Evolutionary conservation across 371 early-diverging fungal species (phyloP).

Genomic region (Nosema muscidifuracis): DNA sequence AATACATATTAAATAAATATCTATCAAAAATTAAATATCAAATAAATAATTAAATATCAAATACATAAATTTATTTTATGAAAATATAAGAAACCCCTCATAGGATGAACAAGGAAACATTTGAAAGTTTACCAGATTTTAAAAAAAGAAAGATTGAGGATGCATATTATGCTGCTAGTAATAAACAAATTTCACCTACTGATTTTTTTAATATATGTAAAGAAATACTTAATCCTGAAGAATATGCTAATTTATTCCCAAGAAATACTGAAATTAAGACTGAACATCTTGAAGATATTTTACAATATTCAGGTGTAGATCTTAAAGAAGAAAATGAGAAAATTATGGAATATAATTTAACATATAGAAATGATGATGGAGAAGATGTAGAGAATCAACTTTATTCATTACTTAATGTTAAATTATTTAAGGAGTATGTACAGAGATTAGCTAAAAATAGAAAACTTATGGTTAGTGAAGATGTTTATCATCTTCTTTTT

Average conservation of each 20-base stretch:
- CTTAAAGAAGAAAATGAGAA: constrained; percentile 63
- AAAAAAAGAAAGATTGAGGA: constrained; percentile 53
- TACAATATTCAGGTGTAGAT: constrained; percentile 63
- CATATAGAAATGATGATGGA: constrained; percentile 24
- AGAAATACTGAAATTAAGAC: constrained; percentile 59
- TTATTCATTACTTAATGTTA: constrained; percentile 55
- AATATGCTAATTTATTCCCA: constrained; percentile 44
- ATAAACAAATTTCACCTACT: constrained; percentile 45
- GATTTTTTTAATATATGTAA: constrained; percentile 51
- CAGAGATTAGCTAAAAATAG: constrained; percentile 49
- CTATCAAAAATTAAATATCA: too few relatives aligned
- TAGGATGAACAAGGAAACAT: constrained; percentile 55
- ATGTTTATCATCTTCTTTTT: constrained; percentile 55
- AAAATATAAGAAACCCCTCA: too few relatives aligned
- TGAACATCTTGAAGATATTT: constrained; percentile 63
- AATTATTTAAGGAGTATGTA: constrained; percentile 56
- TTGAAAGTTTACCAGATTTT: constrained; percentile 48
- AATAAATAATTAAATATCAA: too few relatives aligned
- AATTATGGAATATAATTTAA: constrained; percentile 54
- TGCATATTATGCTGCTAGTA: constrained; percentile 34
- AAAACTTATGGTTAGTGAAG: constrained; percentile 49
- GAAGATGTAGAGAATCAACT: constrained; percentile 47
- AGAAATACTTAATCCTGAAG: constrained; percentile 21
- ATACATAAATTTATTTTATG: too few relatives aligned
- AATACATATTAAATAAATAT: too few relatives aligned